Evolutionary conservation across 2,329 filamentous ascomycete genomes (phyloP).

Genomic region (Fusarium staphyleae): DNA sequence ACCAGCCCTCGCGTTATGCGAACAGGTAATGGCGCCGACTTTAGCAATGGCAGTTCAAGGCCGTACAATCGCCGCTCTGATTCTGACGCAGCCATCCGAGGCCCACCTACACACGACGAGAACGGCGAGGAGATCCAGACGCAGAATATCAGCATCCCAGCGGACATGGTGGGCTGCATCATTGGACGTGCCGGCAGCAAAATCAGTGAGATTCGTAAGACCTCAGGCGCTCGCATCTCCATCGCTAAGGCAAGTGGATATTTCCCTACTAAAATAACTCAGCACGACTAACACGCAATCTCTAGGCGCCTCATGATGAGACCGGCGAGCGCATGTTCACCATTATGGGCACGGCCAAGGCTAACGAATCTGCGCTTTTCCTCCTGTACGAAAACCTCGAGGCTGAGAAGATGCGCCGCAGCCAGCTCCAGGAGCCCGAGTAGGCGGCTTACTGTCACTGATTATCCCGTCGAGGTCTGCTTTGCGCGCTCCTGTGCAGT

Average conservation of each 20-base stretch:
- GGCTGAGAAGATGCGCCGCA: constrained; percentile 98
- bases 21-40: constrained; percentile 96
- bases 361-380: constrained; percentile 95
- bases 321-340: constrained; percentile 99
- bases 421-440: constrained; percentile 70
- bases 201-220: constrained; percentile 98
- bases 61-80: constrained; percentile 81
- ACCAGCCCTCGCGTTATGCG: constrained; percentile 80
- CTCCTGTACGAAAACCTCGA: constrained; percentile 98
- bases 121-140: constrained; percentile 98
- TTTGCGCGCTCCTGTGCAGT: constrained; percentile 41
- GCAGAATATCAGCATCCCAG: constrained; percentile 98
- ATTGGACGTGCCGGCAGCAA: constrained; percentile 95
- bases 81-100: constrained; percentile 79
- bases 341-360: constrained; percentile 92
- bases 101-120: constrained; percentile 88
- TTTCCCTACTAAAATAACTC: neutral
- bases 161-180: constrained; percentile 99
- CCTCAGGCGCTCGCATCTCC: constrained; percentile 93
- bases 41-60: constrained; percentile 78
- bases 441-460: constrained; percentile 44
- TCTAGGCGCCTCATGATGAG: constrained; percentile 86
- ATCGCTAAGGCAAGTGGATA: constrained; percentile 77
- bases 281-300: constrained; percentile 6
- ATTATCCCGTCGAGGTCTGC: constrained; percentile 39